Evolutionary conservation across 306 rosid genomes (phyloP).

Genomic region (Macrotyloma uniflorum): DNA sequence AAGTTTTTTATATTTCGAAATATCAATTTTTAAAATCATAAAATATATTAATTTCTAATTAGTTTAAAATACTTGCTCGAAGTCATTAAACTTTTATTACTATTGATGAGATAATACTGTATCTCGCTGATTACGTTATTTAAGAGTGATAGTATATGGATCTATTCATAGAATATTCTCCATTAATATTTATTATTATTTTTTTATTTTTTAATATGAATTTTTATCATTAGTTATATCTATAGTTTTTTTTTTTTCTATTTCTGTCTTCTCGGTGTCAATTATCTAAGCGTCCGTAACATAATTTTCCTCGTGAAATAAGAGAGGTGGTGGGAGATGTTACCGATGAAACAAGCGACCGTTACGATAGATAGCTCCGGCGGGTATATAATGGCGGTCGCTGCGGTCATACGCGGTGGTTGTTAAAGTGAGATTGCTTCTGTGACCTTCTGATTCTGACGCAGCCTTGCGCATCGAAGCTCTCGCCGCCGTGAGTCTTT

Average conservation of each 20-base stretch:
- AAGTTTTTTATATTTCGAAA: no score
- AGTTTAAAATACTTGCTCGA: no score
- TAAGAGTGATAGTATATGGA: no score
- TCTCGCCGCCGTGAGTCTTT: slow-evolving; percentile 41
- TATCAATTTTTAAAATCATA: no score
- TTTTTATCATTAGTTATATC: not conserved
- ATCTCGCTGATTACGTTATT: no score
- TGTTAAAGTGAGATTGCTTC: not conserved
- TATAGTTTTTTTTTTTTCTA: no score
- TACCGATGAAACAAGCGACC: slow-evolving; percentile 42
- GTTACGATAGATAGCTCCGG: slow-evolving; percentile 38
- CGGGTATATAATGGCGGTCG: slow-evolving; percentile 10
- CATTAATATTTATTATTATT: not conserved
- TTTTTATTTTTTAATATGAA: not conserved
- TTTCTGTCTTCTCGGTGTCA: no score
- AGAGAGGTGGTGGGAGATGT: not conserved
- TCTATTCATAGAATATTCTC: not conserved
- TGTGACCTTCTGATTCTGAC: not conserved
- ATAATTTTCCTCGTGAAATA: not conserved
- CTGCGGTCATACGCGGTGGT: not conserved
- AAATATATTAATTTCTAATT: no score
- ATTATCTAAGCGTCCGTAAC: no score
- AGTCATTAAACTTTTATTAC: no score
- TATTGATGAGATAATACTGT: no score
- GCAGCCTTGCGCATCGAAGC: slow-evolving; percentile 39